Conservation (phyloP, 805 yeast species). For the Maudiozyma barnettii region DNA sequence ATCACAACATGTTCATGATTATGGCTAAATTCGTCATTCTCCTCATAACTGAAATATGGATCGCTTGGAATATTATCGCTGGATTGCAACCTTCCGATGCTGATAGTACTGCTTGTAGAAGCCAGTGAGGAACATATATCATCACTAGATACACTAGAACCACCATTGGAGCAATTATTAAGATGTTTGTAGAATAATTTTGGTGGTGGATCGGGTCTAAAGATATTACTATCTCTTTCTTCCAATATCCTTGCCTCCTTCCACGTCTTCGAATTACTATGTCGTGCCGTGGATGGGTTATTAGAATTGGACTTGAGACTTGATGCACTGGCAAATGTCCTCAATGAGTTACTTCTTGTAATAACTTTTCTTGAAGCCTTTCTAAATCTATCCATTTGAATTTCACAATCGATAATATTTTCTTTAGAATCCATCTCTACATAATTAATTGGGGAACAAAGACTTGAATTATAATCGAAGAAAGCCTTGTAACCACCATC, state of each 20-base stretch:
- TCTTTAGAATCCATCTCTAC: slow-evolving; percentile 63
- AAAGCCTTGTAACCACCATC: slow-evolving; percentile 88
- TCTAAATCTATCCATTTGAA: slow-evolving; percentile 45
- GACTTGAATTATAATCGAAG: slow-evolving; percentile 44
- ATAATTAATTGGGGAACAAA: slow-evolving; percentile 71
- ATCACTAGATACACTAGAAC: slow-evolving; percentile 5
- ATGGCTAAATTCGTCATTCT: slow-evolving; percentile 6
- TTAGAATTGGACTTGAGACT: neutral
- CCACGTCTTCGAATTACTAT: neutral
- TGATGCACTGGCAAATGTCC: slow-evolving; percentile 2
- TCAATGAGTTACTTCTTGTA: slow-evolving; percentile 30
- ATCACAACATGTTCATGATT: neutral
- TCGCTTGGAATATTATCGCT: slow-evolving; percentile 12
- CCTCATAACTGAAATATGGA: slow-evolving; percentile 16
- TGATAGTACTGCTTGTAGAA: slow-evolving; percentile 14
- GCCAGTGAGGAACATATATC: slow-evolving; percentile 8
- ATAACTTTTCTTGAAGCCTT: slow-evolving; percentile 31
- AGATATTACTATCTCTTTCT: slow-evolving; percentile 2
- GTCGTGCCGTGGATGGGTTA: neutral
- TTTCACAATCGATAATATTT: slow-evolving; percentile 34
- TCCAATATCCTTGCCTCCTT: neutral
- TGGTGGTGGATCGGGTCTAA: slow-evolving; percentile 23
- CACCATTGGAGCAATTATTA: neutral
- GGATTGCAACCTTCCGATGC: slow-evolving; percentile 12
- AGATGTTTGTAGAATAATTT: slow-evolving; percentile 13